phyloP scores from a whole-genome alignment of 2,329 filamentous ascomycete genomes.

The Aspergillus caelatus region DNA sequence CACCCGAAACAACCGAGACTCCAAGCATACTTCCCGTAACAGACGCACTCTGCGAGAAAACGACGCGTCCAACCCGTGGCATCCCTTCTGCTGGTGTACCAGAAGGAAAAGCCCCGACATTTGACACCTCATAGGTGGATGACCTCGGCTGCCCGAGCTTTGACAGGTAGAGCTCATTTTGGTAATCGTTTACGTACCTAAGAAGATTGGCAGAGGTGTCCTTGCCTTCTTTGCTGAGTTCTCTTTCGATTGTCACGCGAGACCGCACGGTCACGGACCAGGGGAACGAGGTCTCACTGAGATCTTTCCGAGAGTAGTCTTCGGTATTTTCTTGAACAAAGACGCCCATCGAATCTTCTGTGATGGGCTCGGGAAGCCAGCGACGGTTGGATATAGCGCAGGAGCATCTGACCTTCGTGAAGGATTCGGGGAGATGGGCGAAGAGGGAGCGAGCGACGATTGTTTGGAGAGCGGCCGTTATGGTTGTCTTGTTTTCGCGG shows the following conservation, averaged over 20 bases:
- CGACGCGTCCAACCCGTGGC: slow-evolving; percentile 41
- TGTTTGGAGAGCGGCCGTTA: slow-evolving; percentile 46
- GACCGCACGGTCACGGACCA: slow-evolving; percentile 39
- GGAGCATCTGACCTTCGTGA: slow-evolving; percentile 33
- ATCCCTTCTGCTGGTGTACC: slow-evolving; percentile 11
- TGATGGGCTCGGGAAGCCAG: slow-evolving; percentile 39
- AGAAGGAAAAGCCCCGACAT: slow-evolving; percentile 43
- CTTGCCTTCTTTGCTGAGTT: slow-evolving; percentile 30
- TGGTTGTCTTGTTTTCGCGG: slow-evolving; percentile 42
- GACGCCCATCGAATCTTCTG: slow-evolving; percentile 41
- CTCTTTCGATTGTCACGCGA: slow-evolving; percentile 31
- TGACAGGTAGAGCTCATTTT: slow-evolving; percentile 37
- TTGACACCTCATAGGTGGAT: slow-evolving; percentile 50
- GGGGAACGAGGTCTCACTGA: slow-evolving; percentile 27
- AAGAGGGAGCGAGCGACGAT: slow-evolving; percentile 44
- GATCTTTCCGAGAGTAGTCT: slow-evolving; percentile 26
- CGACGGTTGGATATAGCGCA: slow-evolving; percentile 44
- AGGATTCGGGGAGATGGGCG: slow-evolving; percentile 30
- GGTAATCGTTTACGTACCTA: slow-evolving; percentile 44
- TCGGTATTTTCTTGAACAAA: slow-evolving; percentile 41
- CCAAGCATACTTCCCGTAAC: slow-evolving; percentile 42
- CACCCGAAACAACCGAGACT: slow-evolving; percentile 47
- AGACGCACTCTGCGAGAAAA: slow-evolving; percentile 50
- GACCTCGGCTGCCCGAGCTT: slow-evolving; percentile 44
- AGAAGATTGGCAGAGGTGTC: slow-evolving; percentile 43